Base-by-base conservation (phyloP, 805 yeast genomes). In the Lipomyces oligophaga region DNA sequence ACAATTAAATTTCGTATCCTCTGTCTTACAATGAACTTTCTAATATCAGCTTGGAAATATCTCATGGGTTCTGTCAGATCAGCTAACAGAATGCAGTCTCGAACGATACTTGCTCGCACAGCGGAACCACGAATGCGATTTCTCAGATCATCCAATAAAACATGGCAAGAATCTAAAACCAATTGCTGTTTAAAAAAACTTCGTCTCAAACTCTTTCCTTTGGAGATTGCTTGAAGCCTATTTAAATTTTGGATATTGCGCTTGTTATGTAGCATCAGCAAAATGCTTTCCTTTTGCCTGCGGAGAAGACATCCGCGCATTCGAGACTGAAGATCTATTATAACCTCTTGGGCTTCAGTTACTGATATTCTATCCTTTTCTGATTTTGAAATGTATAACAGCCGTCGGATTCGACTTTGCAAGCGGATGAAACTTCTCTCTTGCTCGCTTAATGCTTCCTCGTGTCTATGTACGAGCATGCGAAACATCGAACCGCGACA, bases 401-500 rank as follows among this genome's bases (percentile, higher is more conserved):
- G 49, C 1, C 72, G 71, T 1, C 74, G 50, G 49, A 66, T 62
- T 2, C 58, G 52, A 4, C 70, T 60, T 52, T 69, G 74, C 7
- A 70, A 55, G 3, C 58, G 49, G 4, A 60, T 42, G 4, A 66
- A 54, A 2, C 32, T 38, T 21, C 56, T 55, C 10, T 33, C 10
- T 13, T 41, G 38, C 5, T 31, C 34, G 19, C 41, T 20, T 3
- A 57, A 43, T 24, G 32, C 26, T 8, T 41, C 41, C 19, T 49
- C 38, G 11, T 36, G 19, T 8, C 20, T 20, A 16, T 41, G 28
- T 16, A 52, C 18, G 19, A 41, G 33, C 20, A 16, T 38, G 7
- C 70, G 57, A 2, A 47, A 45, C 1, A 57, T n/a, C 1, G 51
- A 58, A 10, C 83, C 89, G 52, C 84, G 73, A 1, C 74, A 50